Percentiles rank a stretch among this genome's conserved stretches.
Evolutionary conservation across 2,329 filamentous ascomycete genomes (phyloP).

Genomic region (Seiridium unicorne): DNA sequence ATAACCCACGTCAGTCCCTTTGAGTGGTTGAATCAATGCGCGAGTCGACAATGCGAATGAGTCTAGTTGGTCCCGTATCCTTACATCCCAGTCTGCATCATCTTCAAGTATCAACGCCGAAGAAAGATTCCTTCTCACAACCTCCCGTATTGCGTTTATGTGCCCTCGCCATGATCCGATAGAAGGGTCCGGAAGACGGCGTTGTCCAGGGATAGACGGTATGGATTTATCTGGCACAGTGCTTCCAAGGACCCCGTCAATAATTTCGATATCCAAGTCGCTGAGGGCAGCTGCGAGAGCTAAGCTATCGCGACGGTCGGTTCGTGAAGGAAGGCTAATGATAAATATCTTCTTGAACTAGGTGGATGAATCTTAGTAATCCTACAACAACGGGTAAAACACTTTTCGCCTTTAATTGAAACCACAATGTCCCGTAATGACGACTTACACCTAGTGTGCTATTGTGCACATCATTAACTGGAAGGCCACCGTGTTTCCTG

Average conservation of each 20-base stretch:
- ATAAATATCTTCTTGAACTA: slow-evolving; percentile 53
- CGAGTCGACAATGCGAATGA: slow-evolving; percentile 22
- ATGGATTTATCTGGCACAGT: slow-evolving; percentile 36
- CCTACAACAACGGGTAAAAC: no score
- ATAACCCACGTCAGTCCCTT: slow-evolving; percentile 6
- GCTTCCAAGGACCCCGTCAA: slow-evolving; percentile 41
- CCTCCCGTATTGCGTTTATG: slow-evolving; percentile 34
- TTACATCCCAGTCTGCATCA: slow-evolving; percentile 47
- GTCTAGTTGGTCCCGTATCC: slow-evolving; percentile 37
- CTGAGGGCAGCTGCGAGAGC: slow-evolving; percentile 44
- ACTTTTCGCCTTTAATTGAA: no score
- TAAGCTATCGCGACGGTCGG: slow-evolving; percentile 49
- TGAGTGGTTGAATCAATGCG: slow-evolving; percentile 17
- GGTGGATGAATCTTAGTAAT: neutral
- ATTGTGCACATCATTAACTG: neutral
- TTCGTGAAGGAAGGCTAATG: slow-evolving; percentile 47
- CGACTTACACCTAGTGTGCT: neutral
- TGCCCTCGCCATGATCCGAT: slow-evolving; percentile 37
- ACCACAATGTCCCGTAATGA: no score
- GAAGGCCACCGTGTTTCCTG: neutral
- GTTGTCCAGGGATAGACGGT: slow-evolving; percentile 27
- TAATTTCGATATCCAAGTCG: slow-evolving; percentile 41
- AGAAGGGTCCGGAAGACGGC: slow-evolving; percentile 24
- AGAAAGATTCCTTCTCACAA: slow-evolving; percentile 41
- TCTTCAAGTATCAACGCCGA: slow-evolving; percentile 45